Evolutionary conservation across 176 grass and related monocot species (phyloP).

Genomic region (Bothriochloa decipiens): DNA sequence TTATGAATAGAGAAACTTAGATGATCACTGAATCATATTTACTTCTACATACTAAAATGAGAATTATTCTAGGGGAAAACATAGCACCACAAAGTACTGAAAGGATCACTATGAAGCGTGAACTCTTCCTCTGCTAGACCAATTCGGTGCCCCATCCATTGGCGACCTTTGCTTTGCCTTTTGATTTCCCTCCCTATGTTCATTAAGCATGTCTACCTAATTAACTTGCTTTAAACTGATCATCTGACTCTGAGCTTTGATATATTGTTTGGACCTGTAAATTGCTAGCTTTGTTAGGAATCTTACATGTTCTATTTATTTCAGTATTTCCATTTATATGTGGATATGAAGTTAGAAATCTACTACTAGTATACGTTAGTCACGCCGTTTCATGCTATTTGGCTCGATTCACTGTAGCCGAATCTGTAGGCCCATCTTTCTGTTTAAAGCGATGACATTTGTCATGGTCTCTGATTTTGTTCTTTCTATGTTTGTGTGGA

Average conservation of each 20-base stretch:
- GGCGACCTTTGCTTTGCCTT: neutral
- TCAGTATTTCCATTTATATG: neutral
- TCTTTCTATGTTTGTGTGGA: slow-evolving; percentile 24
- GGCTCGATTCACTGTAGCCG: neutral
- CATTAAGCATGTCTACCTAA: neutral
- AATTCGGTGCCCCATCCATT: neutral
- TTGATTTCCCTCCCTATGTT: neutral
- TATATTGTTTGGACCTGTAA: neutral
- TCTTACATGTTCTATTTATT: neutral
- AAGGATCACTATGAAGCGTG: neutral
- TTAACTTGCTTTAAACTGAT: neutral
- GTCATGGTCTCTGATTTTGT: neutral
- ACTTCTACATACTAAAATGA: neutral
- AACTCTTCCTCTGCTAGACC: neutral
- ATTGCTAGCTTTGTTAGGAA: neutral
- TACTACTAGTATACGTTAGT: neutral
- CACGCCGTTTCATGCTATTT: neutral
- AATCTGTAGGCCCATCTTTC: neutral
- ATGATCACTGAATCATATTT: neutral
- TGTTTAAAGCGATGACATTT: neutral
- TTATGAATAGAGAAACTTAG: neutral
- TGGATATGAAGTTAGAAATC: neutral
- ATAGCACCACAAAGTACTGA: neutral
- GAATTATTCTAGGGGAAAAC: neutral
- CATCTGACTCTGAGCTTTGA: neutral